Base-by-base conservation (phyloP, 345 rosid species). In the Pugionium cornutum region DNA sequence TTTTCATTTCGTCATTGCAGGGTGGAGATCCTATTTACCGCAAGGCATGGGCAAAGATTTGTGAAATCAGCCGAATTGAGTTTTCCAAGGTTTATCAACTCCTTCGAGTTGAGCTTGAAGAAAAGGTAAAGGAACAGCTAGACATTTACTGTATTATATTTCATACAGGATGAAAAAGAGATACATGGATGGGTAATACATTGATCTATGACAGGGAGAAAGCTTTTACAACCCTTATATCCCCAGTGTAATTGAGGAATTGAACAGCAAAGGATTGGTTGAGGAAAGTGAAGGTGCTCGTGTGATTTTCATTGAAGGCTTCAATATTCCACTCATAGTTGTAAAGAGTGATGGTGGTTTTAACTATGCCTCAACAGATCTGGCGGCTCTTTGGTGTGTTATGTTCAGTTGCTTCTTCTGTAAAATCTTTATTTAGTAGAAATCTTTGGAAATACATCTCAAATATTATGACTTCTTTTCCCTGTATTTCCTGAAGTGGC, bases 221-320 rank as follows among this genome's bases (percentile, higher is more conserved):
- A 94, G 99, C 83, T 94, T 94, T 76, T 90, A 94, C 74, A 94
- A 94, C 66, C 95, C 89, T 0, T 78, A 69, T 70, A 88, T 91
- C 66, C 84, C 81, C 4, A 62, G 70, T 40, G 78, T 85, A 6
- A 68, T 91, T 62, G 82, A 82, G 65, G 69, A 56, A 9, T 66
- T 91, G 69, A 75, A 43, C 35, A 73, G 65, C 45, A 58, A 73
- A 52, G 91, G 94, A 25, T 77, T 91, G 65, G 79, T 91, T 44
- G 79, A 82, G 75, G 94, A 88, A 69, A 86, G 87, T 68, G 73
- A 86, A 44, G 98, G 91, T 44, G 91, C 89, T 70, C 98, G 81
- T 71, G 96, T 91, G 45, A 88, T 91, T 58, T 77, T 76, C 63
- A 5, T 83, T 67, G 83, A 84, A 61, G 95, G 92, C 46, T 9